phyloP scores from a whole-genome alignment of 768 basidiomycete species.

The Bullera alba region DNA sequence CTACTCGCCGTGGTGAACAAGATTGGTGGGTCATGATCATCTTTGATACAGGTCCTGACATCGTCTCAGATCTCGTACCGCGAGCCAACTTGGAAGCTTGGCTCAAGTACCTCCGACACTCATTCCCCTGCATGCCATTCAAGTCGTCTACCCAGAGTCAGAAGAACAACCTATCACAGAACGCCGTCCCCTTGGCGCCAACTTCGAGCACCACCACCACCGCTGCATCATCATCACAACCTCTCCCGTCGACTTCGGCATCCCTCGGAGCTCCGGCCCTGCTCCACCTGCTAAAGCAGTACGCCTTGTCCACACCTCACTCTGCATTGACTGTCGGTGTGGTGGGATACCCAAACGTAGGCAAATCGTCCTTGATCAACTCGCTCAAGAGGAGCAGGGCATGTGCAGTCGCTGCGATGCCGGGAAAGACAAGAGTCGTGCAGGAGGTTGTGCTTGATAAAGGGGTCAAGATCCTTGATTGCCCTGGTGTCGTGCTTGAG shows the following conservation, averaged over 20 bases:
- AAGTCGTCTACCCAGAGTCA: slow-evolving; percentile 71
- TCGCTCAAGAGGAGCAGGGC: slow-evolving; percentile 46
- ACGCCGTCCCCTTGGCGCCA: slow-evolving; percentile 31
- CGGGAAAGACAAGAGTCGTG: slow-evolving; percentile 86
- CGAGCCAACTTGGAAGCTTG: slow-evolving; percentile 79
- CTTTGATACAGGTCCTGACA: neutral
- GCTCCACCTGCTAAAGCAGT: slow-evolving; percentile 65
- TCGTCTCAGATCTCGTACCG: slow-evolving; percentile 73
- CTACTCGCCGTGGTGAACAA: slow-evolving; percentile 94
- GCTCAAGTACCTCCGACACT: slow-evolving; percentile 84
- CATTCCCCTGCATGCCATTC: slow-evolving; percentile 88
- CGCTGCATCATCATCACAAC: slow-evolving; percentile 24
- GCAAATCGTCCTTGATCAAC: slow-evolving; percentile 47
- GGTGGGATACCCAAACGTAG: slow-evolving; percentile 48
- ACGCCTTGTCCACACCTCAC: slow-evolving; percentile 44
- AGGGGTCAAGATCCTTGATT: slow-evolving; percentile 85
- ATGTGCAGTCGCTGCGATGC: slow-evolving; percentile 87
- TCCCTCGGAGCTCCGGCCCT: slow-evolving; percentile 52
- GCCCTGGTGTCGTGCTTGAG: slow-evolving; percentile 94
- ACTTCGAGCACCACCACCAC: slow-evolving; percentile 23
- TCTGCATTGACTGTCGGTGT: slow-evolving; percentile 46
- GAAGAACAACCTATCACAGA: slow-evolving; percentile 65
- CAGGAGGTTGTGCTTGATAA: slow-evolving; percentile 89
- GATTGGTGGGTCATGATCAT: slow-evolving; percentile 59
- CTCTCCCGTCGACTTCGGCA: slow-evolving; percentile 39